Base-by-base conservation (phyloP, 192 early-diverging fungal genomes). In the Coemansia sp. region DNA sequence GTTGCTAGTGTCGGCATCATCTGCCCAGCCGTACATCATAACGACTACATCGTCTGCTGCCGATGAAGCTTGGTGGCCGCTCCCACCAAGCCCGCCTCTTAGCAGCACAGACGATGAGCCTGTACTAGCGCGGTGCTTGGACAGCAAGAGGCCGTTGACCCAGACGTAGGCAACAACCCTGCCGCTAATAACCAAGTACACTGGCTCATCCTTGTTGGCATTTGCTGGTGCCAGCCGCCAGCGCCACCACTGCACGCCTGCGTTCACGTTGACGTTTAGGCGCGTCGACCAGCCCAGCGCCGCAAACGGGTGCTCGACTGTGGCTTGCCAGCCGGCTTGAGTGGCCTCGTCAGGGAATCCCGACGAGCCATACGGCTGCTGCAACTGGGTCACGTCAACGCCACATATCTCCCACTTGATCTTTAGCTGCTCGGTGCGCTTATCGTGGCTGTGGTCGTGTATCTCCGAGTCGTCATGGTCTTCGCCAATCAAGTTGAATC, bases 291-390 rank as follows among this genome's bases (percentile, higher is more conserved):
- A 76, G 60, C 65, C 74, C 40, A 60, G 56, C 43, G 32, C 37
- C 41, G 41, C 83, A 68, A 60, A 74, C 69, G 46, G 65, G 5
- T 40, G 74, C 69, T 71, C 64, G 4, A 79, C 62, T 27, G 67
- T 65, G 8, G 65, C 51, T 2, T 53, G 35, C 88, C 87, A 90
- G 3, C 77, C 84, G 1, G 58, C 59, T 19, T 71, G 46, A 8
- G 46, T 45, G n/a, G 65, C 35, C 59, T 93, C 90, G 67, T 92
- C 91, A 0, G 92, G 92, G 64, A 94, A 85, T 0, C 94, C 94
- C 11, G 87, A 87, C 1, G 86, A 81, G n/a, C 73, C 85, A 78
- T 84, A 93, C 1, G 86, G 72, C 47, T 88, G 76, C 14, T 75
- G 43, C 24, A 91, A 46, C n/a, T 69, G 68, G 35, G 85, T 68